Evolutionary conservation across 176 grass and related monocot species (phyloP).

Genomic region (Pontederia paniculata): DNA sequence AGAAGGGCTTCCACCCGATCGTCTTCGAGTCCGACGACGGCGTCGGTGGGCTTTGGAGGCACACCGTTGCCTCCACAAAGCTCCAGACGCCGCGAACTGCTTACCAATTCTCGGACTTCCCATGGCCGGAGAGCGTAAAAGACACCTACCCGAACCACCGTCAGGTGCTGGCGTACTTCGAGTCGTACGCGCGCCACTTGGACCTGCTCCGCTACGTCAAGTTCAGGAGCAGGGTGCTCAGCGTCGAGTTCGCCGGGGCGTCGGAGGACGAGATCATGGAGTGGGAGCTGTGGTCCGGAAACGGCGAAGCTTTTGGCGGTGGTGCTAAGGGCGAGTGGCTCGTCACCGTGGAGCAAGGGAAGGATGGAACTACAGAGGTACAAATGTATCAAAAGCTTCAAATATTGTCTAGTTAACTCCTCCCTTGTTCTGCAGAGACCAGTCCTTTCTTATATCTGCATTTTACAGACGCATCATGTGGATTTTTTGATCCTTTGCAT

Average conservation of each 20-base stretch:
- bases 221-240: conserved; percentile 20
- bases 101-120: conserved; percentile 56
- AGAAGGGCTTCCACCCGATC: too few species aligned
- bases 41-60: not conserved
- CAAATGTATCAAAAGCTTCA: not conserved
- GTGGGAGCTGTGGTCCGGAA: conserved; percentile 25
- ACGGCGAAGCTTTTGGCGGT: conserved; percentile 28
- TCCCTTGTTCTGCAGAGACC: not conserved
- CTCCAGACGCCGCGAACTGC: conserved; percentile 29
- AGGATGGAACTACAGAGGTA: conserved; percentile 9
- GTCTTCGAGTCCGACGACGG: too few species aligned
- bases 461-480: conserved; percentile 4
- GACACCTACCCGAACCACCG: conserved; percentile 27
- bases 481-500: conserved; percentile 32
- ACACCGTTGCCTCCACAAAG: conserved; percentile 37
- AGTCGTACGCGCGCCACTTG: conserved; percentile 50
- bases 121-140: conserved; percentile 37
- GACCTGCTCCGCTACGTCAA: conserved; percentile 28
- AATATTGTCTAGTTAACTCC: not conserved
- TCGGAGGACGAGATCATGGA: conserved; percentile 8
- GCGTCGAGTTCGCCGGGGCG: conserved; percentile 25
- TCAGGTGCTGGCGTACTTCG: conserved; percentile 46
- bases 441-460: not conserved
- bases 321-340: conserved; percentile 17
- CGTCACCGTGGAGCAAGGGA: conserved; percentile 8